These are phyloP conservation scores for Eleusine coracana DNA, from an alignment of 176 grass and related monocot genomes.

Conservation along the genomic window DNA sequence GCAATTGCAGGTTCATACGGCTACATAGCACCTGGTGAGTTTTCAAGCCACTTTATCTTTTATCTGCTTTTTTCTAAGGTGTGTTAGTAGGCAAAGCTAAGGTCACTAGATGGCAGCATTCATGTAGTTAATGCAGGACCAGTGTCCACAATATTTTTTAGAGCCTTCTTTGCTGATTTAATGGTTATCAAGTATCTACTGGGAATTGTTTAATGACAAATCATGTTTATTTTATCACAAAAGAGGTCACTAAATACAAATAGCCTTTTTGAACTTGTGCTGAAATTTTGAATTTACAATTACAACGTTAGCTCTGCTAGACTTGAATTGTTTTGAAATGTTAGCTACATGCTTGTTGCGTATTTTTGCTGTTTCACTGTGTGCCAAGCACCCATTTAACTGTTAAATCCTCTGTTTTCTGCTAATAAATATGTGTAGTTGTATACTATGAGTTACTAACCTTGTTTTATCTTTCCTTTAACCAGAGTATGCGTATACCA, in stretches of 20 bases:
- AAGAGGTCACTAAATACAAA: no score
- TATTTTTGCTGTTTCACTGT: not conserved
- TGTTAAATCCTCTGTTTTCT: not conserved
- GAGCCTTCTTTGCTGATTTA: no score
- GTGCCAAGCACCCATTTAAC: not conserved
- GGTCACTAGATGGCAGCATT: no score
- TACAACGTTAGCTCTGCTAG: not conserved
- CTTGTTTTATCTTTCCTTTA: slow-evolving; percentile 21
- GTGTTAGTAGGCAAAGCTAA: not conserved
- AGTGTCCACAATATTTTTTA: no score
- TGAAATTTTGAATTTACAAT: no score
- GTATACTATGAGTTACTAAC: slow-evolving; percentile 24
- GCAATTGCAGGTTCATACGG: slow-evolving; percentile 98
- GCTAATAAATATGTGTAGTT: not conserved
- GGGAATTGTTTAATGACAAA: no score
- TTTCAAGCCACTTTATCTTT: slow-evolving; percentile 7
- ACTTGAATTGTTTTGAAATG: not conserved
- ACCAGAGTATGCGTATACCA: slow-evolving; percentile 98
- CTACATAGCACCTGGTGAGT: slow-evolving; percentile 97
- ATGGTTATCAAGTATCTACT: no score
- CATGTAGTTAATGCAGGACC: no score
- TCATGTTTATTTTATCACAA: no score
- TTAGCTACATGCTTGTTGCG: not conserved
- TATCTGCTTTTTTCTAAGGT: slow-evolving; percentile 24
- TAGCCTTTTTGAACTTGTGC: no score